These are phyloP conservation scores for Ichthyophonus hoferi DNA, from an alignment of 208 protist species.

Conservation along the genomic window DNA sequence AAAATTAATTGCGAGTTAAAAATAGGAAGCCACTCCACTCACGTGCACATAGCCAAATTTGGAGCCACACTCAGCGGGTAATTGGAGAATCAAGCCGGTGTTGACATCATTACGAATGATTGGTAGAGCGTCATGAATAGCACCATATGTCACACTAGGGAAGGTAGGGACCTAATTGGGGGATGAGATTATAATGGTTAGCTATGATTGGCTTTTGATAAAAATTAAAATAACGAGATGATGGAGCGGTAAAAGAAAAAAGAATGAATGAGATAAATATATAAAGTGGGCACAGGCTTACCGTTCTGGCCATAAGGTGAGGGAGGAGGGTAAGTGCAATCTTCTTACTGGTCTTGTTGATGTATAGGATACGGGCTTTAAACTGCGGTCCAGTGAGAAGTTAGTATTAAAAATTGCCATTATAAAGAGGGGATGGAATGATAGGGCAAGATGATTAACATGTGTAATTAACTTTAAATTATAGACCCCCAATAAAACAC, in stretches of 20 bases:
- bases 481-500: too few species aligned
- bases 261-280: neutral
- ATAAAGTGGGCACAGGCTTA: neutral
- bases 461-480: too few species aligned
- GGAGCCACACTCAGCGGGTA: neutral
- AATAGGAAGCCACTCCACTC: too few species aligned
- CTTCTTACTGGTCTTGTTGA: slow-evolving; percentile 2
- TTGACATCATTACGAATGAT: neutral
- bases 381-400: too few species aligned
- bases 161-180: neutral
- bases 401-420: too few species aligned
- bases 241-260: too few species aligned
- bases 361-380: slow-evolving; percentile 7
- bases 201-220: too few species aligned
- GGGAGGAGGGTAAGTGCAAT: slow-evolving; percentile 5
- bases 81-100: neutral
- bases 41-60: neutral
- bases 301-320: neutral
- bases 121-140: neutral
- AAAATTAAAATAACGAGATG: too few species aligned
- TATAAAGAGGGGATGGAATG: too few species aligned
- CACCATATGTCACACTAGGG: neutral
- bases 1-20: too few species aligned
- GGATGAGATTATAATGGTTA: too few species aligned
- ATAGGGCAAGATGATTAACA: too few species aligned